Evolutionary conservation across 2,329 filamentous ascomycete species (phyloP), one percentile per base, ranked within the genome.

Genomic region (Coniella lustricola): DNA sequence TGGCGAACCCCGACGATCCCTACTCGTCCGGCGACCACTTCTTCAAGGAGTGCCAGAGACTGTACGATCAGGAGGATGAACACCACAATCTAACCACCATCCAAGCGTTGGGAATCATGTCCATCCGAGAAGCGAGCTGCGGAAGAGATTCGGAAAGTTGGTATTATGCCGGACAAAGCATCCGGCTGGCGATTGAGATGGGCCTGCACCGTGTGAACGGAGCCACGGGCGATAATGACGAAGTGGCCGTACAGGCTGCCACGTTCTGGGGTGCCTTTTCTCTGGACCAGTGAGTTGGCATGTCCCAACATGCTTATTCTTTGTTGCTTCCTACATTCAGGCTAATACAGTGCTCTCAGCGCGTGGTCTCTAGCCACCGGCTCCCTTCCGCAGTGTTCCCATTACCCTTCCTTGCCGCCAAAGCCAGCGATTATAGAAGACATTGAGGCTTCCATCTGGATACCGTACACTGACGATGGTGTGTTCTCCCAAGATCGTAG

Each of bases 101-200:
- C 38, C 85, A 90, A 66, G 85, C 85, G 1, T 67, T 90, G 16
- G 84, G 84, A 5, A 77, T 90, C 57, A 86, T 90, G 83, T 83
- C 82, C 5, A 81, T 88, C 54, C 71, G 85, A 36, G 84, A 90
- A 65, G 83, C 82, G 3, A 87, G 84, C 58, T 82, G 80, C 54
- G 84, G 84, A 0, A 74, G 84, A 31, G 82, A 88, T 57, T 86
- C 82, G 25, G 80, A 84, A 54, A 85, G 84, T 44, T 87, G 84
- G 72, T 84, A 79, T 50, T 84, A 85, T 54, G 79, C 82, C 2
- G 84, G 85, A 1, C 80, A 87, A 61, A 87, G 83, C 57, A 79
- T 88, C 50, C 76, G 83, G 3, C 74, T 89, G 53, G 84, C 83
- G 25, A 71, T 88, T 33, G 85, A 87, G 60, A 81, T 87, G 71